Evolutionary conservation across 106 monocot genomes (phyloP).

Genomic region (Dioscorea alata): DNA sequence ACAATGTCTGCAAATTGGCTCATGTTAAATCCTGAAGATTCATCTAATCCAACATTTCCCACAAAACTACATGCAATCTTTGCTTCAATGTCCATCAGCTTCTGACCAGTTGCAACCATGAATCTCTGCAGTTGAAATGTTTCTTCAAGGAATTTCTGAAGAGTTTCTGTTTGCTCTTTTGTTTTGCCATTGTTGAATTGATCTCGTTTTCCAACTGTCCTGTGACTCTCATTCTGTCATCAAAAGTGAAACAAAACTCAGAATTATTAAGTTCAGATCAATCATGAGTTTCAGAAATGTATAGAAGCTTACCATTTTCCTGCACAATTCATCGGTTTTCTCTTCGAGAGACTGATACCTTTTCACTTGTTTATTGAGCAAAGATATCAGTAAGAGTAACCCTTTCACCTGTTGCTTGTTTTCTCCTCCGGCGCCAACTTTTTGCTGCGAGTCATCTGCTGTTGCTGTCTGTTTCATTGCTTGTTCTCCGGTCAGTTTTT

Average conservation of each 20-base stretch:
- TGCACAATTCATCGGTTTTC: slow-evolving; percentile 68
- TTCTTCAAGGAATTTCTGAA: slow-evolving; percentile 66
- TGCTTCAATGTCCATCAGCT: slow-evolving; percentile 60
- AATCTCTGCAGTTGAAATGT: slow-evolving; percentile 81
- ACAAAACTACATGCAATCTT: slow-evolving; percentile 31
- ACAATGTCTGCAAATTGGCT: slow-evolving; percentile 60
- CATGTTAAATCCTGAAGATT: slow-evolving; percentile 43
- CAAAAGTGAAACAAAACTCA: neutral
- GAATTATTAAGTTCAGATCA: too few relatives aligned
- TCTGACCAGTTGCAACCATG: slow-evolving; percentile 88
- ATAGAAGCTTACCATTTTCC: slow-evolving; percentile 50
- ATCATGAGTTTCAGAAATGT: too few relatives aligned
- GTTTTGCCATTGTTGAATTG: slow-evolving; percentile 3
- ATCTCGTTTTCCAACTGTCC: slow-evolving; percentile 15
- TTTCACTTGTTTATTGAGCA: slow-evolving; percentile 75
- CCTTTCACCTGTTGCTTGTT: slow-evolving; percentile 29
- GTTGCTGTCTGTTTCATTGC: neutral
- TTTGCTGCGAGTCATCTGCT: slow-evolving; percentile 4
- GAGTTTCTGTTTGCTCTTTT: slow-evolving; percentile 34
- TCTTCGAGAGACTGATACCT: slow-evolving; percentile 82
- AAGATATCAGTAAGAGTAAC: slow-evolving; percentile 30
- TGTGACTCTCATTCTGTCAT: slow-evolving; percentile 47
- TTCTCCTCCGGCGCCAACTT: slow-evolving; percentile 1
- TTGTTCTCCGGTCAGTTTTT: slow-evolving; percentile 43
- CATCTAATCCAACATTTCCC: slow-evolving; percentile 17